Conservation (phyloP, 2,329 filamentous ascomycete genomes). For the Tricladium varicosporioides region DNA sequence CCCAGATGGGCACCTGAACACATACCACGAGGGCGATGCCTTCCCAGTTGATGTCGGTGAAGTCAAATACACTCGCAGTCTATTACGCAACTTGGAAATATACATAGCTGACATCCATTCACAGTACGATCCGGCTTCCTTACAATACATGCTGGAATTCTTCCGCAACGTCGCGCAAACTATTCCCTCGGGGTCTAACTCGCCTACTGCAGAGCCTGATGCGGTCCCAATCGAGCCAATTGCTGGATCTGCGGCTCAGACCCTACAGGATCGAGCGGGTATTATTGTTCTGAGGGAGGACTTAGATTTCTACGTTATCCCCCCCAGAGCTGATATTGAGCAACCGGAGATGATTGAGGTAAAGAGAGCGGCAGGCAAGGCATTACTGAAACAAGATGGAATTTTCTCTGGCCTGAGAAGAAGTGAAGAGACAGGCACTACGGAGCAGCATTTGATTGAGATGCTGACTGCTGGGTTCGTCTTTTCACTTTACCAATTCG, state of each 20-base stretch:
- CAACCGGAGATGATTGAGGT: conserved; percentile 93
- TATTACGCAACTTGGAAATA: conserved; percentile 39
- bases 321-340: conserved; percentile 78
- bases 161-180: conserved; percentile 95
- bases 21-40: conserved; percentile 87
- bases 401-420: conserved; percentile 95
- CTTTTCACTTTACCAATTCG: neutral
- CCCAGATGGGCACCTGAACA: conserved; percentile 92
- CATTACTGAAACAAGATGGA: conserved; percentile 84
- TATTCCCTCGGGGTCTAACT: conserved; percentile 73
- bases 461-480: conserved; percentile 97
- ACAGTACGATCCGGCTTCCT: conserved; percentile 92
- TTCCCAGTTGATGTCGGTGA: conserved; percentile 93
- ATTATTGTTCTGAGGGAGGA: conserved; percentile 97
- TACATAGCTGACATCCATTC: conserved; percentile 42
- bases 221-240: conserved; percentile 70
- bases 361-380: conserved; percentile 85
- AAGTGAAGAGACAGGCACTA: conserved; percentile 93
- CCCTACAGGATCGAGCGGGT: conserved; percentile 83
- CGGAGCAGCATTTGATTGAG: conserved; percentile 96
- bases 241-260: conserved; percentile 67
- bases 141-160: conserved; percentile 99
- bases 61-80: conserved; percentile 32
- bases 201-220: conserved; percentile 63
- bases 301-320: conserved; percentile 95